These are phyloP conservation scores for Phragmites australis DNA, from an alignment of 176 grass and related monocot genomes.

Conservation along the genomic window DNA sequence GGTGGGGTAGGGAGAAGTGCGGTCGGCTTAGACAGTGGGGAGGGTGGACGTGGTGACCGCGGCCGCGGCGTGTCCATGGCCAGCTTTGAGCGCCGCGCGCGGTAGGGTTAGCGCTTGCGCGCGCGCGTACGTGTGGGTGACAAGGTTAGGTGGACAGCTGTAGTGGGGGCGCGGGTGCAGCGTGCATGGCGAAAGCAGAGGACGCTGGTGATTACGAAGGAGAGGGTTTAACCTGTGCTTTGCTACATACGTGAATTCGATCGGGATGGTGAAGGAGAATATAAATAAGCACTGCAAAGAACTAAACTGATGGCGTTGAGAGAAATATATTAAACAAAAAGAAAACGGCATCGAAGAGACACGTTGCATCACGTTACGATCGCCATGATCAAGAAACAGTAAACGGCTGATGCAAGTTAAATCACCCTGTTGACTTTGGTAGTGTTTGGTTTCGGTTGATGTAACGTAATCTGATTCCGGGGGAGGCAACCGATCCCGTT, in stretches of 20 bases:
- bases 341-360: conserved; percentile 10
- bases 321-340: background rate
- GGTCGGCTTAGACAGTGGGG: conserved; percentile 25
- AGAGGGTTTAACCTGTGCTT: background rate
- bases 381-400: conserved; percentile 8
- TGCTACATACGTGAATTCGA: background rate
- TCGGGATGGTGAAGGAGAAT: background rate
- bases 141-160: conserved; percentile 48
- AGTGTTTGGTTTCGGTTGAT: no score
- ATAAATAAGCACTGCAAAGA: background rate
- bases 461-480: no score
- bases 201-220: background rate
- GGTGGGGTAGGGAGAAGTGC: background rate
- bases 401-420: background rate
- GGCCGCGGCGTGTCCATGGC: conserved; percentile 54
- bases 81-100: conserved; percentile 13
- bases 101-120: conserved; percentile 38
- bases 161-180: conserved; percentile 17
- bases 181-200: background rate
- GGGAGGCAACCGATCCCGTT: no score
- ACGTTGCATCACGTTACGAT: background rate
- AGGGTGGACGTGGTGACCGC: conserved; percentile 34
- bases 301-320: background rate
- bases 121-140: conserved; percentile 33
- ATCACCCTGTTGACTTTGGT: background rate